These are phyloP conservation scores for Yamadazyma kitorensis DNA, from an alignment of 805 yeast genomes.

Conservation along the genomic window DNA sequence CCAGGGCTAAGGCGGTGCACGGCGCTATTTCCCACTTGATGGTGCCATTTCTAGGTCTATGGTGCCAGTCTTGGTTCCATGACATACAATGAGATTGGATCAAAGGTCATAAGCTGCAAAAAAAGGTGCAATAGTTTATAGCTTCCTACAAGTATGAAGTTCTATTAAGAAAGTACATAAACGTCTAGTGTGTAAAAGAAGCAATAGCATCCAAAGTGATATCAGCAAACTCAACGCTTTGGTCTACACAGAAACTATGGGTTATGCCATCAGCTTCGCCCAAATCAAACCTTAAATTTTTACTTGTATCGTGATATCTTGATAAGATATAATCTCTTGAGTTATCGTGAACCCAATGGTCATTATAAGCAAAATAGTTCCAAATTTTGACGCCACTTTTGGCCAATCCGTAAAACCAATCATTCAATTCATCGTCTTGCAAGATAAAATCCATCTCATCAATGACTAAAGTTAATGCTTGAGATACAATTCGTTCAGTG, in stretches of 20 bases:
- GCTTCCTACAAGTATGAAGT: too few species aligned
- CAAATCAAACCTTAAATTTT: conserved; percentile 5
- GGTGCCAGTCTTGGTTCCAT: too few species aligned
- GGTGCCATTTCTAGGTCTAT: too few species aligned
- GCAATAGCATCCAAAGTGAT: conserved; percentile 31
- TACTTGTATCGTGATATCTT: conserved; percentile 21
- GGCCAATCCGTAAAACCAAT: conserved; percentile 33
- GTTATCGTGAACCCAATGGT: conserved; percentile 61
- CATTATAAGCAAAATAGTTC: conserved; percentile 56
- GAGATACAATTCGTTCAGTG: conserved; percentile 46
- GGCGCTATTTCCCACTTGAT: too few species aligned
- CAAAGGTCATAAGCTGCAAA: too few species aligned
- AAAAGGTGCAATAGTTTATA: too few species aligned
- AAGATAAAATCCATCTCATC: conserved; percentile 58
- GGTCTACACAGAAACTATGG: conserved; percentile 62
- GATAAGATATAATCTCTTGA: conserved; percentile 46
- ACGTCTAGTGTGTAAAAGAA: too few species aligned
- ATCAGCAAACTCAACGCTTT: conserved; percentile 50
- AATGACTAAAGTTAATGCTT: conserved; percentile 53
- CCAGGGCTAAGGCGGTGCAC: too few species aligned
- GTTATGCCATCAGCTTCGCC: conserved; percentile 33
- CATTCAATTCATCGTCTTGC: conserved; percentile 50
- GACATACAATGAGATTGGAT: too few species aligned
- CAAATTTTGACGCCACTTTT: conserved; percentile 38
- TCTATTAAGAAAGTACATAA: too few species aligned